These are phyloP conservation scores for Magnaporthiopsis incrustans DNA, from an alignment of 2,329 filamentous ascomycete species.

Conservation along the genomic window DNA sequence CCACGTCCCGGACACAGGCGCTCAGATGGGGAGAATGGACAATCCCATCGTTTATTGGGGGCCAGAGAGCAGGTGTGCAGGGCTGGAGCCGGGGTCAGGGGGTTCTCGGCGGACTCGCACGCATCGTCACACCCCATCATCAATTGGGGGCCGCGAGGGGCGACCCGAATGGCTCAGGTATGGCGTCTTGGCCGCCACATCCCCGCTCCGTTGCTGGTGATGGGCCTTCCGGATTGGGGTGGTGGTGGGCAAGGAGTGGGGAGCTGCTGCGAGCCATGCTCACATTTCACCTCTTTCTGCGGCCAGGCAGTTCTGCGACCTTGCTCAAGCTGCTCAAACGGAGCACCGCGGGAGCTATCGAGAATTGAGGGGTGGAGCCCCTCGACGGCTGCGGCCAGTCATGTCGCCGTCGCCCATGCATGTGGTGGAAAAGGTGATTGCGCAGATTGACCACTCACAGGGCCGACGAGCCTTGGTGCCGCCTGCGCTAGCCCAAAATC, in stretches of 20 bases:
- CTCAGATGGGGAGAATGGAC: neutral
- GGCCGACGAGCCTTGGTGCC: conserved; percentile 8
- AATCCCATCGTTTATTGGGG: neutral
- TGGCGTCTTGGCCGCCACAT: neutral
- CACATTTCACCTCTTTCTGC: no score
- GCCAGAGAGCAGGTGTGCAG: neutral
- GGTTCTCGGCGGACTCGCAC: neutral
- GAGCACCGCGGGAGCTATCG: neutral
- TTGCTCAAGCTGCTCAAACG: neutral
- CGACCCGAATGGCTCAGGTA: neutral
- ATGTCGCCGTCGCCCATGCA: neutral
- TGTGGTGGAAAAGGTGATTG: neutral
- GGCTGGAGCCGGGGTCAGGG: neutral
- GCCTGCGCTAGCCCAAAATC: conserved; percentile 7
- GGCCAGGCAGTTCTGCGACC: no score
- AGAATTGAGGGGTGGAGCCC: neutral
- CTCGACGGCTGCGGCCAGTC: neutral
- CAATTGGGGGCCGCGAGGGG: neutral
- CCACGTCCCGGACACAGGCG: neutral
- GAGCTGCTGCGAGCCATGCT: no score
- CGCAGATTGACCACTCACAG: conserved; percentile 13
- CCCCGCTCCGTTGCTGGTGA: neutral
- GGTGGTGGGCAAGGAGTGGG: neutral
- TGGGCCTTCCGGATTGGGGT: neutral
- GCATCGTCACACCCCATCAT: neutral